phyloP scores from a whole-genome alignment of 805 yeast genomes.

The Clavispora santaluciae region DNA sequence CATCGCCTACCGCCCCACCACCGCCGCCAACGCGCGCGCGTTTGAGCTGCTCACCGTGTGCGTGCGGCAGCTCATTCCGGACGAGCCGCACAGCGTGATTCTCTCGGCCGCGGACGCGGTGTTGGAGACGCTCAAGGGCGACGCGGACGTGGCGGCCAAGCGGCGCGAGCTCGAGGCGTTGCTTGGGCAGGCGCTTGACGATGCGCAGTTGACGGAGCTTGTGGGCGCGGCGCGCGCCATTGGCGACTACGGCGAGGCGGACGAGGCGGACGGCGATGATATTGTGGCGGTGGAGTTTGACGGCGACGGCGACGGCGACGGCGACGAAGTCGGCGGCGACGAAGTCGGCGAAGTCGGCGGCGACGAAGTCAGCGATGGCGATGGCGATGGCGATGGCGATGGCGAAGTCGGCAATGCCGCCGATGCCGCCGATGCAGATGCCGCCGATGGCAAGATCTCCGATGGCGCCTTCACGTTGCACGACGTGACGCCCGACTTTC shows the following conservation, averaged over 20 bases:
- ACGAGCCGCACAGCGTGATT: slow-evolving; percentile 70
- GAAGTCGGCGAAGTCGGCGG: not conserved
- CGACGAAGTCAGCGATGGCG: not conserved
- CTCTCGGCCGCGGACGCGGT: slow-evolving; percentile 68
- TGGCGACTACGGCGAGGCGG: slow-evolving; percentile 41
- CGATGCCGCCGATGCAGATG: not conserved
- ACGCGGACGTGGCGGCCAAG: slow-evolving; percentile 37
- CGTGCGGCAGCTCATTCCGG: slow-evolving; percentile 56
- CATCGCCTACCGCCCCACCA: slow-evolving; percentile 59
- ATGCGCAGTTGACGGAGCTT: slow-evolving; percentile 44
- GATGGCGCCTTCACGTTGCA: not conserved
- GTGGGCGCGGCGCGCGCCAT: slow-evolving; percentile 41
- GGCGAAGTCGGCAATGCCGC: not conserved
- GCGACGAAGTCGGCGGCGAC: not conserved
- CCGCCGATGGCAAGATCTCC: not conserved
- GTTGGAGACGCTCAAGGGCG: slow-evolving; percentile 50
- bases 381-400: not conserved
- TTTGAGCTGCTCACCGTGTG: slow-evolving; percentile 59
- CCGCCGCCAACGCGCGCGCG: slow-evolving; percentile 43
- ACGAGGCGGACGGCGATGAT: slow-evolving; percentile 9
- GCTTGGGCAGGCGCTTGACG: slow-evolving; percentile 35
- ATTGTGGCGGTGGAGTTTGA: slow-evolving; percentile 25
- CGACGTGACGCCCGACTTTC: not conserved
- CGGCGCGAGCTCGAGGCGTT: slow-evolving; percentile 49
- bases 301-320: slow-evolving; percentile 13